Conservation (phyloP, 2,329 filamentous ascomycete species). For the Neonectria punicea region DNA sequence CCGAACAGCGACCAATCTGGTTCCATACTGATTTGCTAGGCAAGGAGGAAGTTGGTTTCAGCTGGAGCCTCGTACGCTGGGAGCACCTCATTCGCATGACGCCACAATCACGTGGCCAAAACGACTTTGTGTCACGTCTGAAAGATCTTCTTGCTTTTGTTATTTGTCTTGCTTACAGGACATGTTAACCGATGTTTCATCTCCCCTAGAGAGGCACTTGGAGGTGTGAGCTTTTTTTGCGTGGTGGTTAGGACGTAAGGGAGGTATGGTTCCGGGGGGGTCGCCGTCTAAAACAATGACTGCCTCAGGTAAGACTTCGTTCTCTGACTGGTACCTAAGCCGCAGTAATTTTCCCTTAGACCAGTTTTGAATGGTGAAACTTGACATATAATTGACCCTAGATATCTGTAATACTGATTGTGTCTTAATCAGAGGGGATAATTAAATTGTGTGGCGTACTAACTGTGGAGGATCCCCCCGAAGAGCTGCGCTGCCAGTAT, state of each 20-base stretch:
- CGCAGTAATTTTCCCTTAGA: neutral
- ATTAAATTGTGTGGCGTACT: neutral
- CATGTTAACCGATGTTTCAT: neutral
- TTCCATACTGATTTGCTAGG: neutral
- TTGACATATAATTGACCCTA: neutral
- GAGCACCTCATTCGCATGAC: no score
- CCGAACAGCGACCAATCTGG: neutral
- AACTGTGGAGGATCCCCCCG: neutral
- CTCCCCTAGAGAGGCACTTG: no score
- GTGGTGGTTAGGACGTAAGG: no score
- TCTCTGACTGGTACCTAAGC: no score
- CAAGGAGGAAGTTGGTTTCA: neutral
- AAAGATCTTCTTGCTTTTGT: no score
- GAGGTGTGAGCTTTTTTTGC: no score
- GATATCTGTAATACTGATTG: neutral
- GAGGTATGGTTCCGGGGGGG: no score
- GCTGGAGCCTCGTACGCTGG: neutral
- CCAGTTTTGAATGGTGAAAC: neutral
- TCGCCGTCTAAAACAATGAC: no score
- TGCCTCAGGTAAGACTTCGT: no score
- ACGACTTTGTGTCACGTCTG: neutral
- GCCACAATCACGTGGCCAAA: neutral
- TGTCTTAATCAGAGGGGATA: neutral
- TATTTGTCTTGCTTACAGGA: no score
- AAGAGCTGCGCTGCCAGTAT: neutral